Evolutionary conservation across 2,329 filamentous ascomycete species (phyloP), one percentile per base, ranked within the genome.

Genomic region (Scytalidium sp.): DNA sequence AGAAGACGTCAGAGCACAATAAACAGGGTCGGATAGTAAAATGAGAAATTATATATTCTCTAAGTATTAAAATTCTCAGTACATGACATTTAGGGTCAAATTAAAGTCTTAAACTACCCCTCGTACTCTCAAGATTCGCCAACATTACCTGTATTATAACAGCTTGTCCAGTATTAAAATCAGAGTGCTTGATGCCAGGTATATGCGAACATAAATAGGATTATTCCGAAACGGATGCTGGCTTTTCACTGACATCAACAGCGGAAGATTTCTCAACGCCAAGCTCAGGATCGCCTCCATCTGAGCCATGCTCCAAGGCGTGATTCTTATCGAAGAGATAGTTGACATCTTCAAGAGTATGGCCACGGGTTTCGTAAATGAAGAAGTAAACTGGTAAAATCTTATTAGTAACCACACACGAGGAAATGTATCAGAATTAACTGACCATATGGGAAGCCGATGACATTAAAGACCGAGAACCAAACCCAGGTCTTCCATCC

Each of bases 401-500:
- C 4, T 7, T n/a, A n/a, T 36, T 36, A 36, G 32, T n/a, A 27
- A 27, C 25, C 13, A 13, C 13, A 27, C 7, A 27, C 13, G 7
- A 27, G 7, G 25, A 27, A 27, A 7, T 7, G 7, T 27, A 13
- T 27, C 25, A 27, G 65, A 15, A 50, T 36, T 7, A 4, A 4
- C 32, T 36, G 13, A 36, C 32, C 56, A 36, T 51, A 41, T 13
- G 60, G 59, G 17, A 63, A 55, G 11, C 53, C 64, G 41, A 66
- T 55, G 40, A 63, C 51, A 47, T 66, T 67, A 49, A 65, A 66
- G 20, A 64, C 60, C 29, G 61, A 43, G 41, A 68, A 66, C 63
- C 62, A 65, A 49, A 65, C 57, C 63, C 63, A 66, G 29, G 62
- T 64, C 53, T 67, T 65, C 64, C 64, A 69, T 10, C 65, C 66